Base-by-base conservation (phyloP, 345 rosid genomes). In the Melaleuca alternifolia region DNA sequence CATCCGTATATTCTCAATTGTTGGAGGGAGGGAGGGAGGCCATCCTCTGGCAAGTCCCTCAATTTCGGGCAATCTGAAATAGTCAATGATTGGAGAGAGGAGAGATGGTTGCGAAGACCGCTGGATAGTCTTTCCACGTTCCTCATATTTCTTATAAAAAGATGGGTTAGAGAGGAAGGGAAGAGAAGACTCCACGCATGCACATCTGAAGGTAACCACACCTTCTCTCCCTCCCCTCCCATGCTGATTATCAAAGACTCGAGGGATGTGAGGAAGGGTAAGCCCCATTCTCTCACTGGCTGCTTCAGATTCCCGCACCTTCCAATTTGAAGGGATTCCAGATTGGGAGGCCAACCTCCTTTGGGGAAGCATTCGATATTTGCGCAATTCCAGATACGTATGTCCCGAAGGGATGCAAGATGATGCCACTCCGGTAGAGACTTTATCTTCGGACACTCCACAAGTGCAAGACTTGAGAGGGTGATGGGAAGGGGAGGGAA, bases 311-410 rank as follows among this genome's bases (percentile, higher is more conserved):
- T 59, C 18, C 26, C 0, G 33, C 71, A 6, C 33, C 0, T 1
- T 7, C 0, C 0, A 59, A 57, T 11, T 0, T 0, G 0, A 11
- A 59, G n/a, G n/a, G 0, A 5, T 3, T 0, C 4, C 33, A 59
- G n/a, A n/a, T n/a, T 59, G 2, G 6, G 28, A 59, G 18, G 71
- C 33, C n/a, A 56, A 0, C 12, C 61, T 2, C 61, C 6, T 24
- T 59, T 7, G 0, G 76, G 76, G 41, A 62, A 62, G 41, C 41
- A 30, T 62, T 62, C 30, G 76, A 62, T 30, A 28, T 30, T 62
- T 15, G n/a, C n/a, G n/a, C n/a, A n/a, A n/a, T n/a, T n/a, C n/a
- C n/a, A n/a, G 50, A 48, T 48, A 5, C 6, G 8, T 48, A 48
- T 7, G 9, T 7, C 6, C 9, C 10, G 50, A 10, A 48, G 50